phyloP scores from a whole-genome alignment of 2,329 filamentous ascomycete species.

The Cercospora sp. region DNA sequence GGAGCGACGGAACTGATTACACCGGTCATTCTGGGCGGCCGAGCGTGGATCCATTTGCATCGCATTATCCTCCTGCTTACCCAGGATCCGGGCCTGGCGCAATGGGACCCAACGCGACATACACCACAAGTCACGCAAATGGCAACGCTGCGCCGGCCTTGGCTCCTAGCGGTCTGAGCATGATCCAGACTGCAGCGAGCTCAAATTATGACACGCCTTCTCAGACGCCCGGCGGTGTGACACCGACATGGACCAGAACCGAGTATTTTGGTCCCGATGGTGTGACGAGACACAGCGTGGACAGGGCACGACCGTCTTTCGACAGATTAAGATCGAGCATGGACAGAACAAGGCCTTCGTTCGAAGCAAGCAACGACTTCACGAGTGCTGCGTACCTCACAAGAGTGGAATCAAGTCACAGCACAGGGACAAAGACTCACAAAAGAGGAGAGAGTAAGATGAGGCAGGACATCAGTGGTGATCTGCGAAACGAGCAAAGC shows the following conservation, averaged over 20 bases:
- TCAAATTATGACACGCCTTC: conserved; percentile 11
- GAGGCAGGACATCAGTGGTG: conserved; percentile 22
- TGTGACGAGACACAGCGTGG: conserved; percentile 34
- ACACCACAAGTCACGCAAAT: conserved; percentile 6
- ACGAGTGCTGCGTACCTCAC: conserved; percentile 84
- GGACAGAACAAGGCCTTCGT: conserved; percentile 80
- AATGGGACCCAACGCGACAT: conserved; percentile 11
- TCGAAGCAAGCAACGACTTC: conserved; percentile 86
- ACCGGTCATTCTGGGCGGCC: conserved; percentile 55
- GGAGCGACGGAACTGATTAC: conserved; percentile 91
- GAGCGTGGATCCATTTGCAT: conserved; percentile 39
- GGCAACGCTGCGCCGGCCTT: not conserved
- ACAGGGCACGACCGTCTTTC: conserved; percentile 68
- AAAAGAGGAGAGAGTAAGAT: conserved; percentile 13
- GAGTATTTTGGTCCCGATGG: conserved; percentile 20
- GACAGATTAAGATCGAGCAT: conserved; percentile 84
- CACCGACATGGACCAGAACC: conserved; percentile 28
- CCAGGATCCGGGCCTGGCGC: conserved; percentile 11
- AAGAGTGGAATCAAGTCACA: conserved; percentile 63
- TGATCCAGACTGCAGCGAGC: conserved; percentile 13
- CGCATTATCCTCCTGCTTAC: conserved; percentile 38
- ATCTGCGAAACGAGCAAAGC: conserved; percentile 20
- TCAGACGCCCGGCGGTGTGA: conserved; percentile 22
- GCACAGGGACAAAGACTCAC: conserved; percentile 3
- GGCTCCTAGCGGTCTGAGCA: conserved; percentile 9